phyloP scores from a whole-genome alignment of 2,329 filamentous ascomycete genomes.

The Diaporthe vexans region DNA sequence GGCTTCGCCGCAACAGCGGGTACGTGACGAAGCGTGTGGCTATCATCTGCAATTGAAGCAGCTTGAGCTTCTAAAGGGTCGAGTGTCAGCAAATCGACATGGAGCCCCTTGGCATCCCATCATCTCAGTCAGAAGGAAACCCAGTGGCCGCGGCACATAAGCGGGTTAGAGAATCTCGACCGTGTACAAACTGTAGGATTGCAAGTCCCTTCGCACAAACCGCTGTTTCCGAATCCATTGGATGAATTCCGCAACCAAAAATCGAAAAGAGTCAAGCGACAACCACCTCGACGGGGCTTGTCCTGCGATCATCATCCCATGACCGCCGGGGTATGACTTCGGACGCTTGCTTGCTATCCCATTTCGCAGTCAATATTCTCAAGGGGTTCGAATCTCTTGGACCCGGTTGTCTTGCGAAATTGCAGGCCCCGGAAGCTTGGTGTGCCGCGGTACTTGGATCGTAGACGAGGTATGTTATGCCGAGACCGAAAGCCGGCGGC shows the following conservation, averaged over 20 bases:
- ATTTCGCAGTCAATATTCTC: not conserved
- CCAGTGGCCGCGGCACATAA: not conserved
- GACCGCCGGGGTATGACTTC: not conserved
- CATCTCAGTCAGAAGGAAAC: not conserved
- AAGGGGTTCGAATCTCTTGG: not conserved
- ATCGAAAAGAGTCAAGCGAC: not conserved
- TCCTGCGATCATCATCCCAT: conserved; percentile 14
- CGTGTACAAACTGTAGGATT: not conserved
- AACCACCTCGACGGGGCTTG: not conserved
- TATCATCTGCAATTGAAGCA: not conserved
- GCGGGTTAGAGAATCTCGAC: not conserved
- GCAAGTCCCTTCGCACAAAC: not conserved
- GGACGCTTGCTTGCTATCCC: conserved; percentile 11
- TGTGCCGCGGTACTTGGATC: conserved; percentile 23
- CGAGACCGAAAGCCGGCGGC: conserved; percentile 34
- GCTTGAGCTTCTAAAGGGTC: not conserved
- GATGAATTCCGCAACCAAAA: not conserved
- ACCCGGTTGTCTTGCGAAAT: conserved; percentile 12
- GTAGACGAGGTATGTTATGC: conserved; percentile 24
- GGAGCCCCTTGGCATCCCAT: conserved; percentile 20
- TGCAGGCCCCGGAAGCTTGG: conserved; percentile 31
- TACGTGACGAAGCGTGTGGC: not conserved
- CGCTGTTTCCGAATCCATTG: not conserved
- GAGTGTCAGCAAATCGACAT: not conserved
- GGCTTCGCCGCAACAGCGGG: not conserved